Evolutionary conservation across 306 rosid species (phyloP).

Genomic region (Quercus engelmannii): DNA sequence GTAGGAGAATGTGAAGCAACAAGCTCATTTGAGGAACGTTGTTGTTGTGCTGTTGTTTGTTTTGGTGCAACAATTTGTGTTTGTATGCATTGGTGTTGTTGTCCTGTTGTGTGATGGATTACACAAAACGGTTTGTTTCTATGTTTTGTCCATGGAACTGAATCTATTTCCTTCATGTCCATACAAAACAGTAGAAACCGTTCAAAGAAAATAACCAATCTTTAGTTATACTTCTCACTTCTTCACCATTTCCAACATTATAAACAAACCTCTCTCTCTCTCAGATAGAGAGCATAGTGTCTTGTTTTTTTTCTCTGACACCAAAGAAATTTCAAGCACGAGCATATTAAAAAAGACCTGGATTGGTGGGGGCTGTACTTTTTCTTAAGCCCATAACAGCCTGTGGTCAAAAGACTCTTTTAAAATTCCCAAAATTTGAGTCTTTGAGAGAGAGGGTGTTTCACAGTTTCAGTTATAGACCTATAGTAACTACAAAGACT

Average conservation of each 20-base stretch:
- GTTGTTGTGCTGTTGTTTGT: constrained; percentile 32
- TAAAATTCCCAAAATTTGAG: background rate
- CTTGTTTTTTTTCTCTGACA: constrained; percentile 41
- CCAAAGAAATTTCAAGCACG: constrained; percentile 41
- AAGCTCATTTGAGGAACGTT: constrained; percentile 49
- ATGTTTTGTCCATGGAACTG: constrained; percentile 48
- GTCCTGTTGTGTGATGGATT: constrained; percentile 58
- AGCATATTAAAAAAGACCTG: constrained; percentile 34
- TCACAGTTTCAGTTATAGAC: background rate
- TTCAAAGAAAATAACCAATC: constrained; percentile 26
- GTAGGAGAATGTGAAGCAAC: constrained; percentile 24
- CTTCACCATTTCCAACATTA: constrained; percentile 61
- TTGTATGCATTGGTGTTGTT: constrained; percentile 62
- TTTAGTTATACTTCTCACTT: constrained; percentile 20
- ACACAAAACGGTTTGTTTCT: constrained; percentile 41
- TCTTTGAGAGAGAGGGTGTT: background rate
- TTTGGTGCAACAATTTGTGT: constrained; percentile 39
- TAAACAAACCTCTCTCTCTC: constrained; percentile 31
- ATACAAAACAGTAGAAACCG: constrained; percentile 54
- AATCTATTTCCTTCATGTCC: constrained; percentile 56
- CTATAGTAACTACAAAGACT: too few species aligned
- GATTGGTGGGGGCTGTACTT: constrained; percentile 48
- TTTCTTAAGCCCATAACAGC: constrained; percentile 18
- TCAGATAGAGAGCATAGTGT: constrained; percentile 15
- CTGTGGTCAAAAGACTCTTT: constrained; percentile 15